phyloP scores from a whole-genome alignment of 495 filamentous ascomycete genomes.

The Penicillium manginii region DNA sequence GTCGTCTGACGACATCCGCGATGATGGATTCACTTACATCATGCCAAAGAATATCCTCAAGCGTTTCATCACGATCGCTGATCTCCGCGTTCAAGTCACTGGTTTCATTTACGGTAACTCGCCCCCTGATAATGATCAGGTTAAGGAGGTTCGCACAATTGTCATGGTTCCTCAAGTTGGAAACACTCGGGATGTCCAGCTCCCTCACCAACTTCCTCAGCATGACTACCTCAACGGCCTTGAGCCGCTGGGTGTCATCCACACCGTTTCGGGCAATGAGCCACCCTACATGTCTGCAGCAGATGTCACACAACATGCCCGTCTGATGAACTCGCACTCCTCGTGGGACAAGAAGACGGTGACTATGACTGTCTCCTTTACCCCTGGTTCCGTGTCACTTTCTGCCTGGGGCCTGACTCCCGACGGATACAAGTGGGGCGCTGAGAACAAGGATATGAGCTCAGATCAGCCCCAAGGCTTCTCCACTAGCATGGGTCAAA shows the following conservation, averaged over 20 bases:
- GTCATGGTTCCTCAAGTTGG: conserved; percentile 98
- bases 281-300: conserved; percentile 92
- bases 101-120: conserved; percentile 95
- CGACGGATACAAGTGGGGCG: conserved; percentile 94
- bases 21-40: conserved; percentile 87
- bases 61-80: conserved; percentile 97
- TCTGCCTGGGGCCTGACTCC: conserved; percentile 92
- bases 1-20: conserved; percentile 85
- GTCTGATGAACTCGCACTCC: conserved; percentile 79
- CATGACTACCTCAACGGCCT: conserved; percentile 87
- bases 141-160: conserved; percentile 96
- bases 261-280: conserved; percentile 94
- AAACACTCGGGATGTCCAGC: conserved; percentile 85
- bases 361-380: conserved; percentile 96
- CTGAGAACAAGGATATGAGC: conserved; percentile 88
- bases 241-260: conserved; percentile 94
- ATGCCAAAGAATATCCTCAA: conserved; percentile 99
- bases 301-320: conserved; percentile 92
- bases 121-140: conserved; percentile 89
- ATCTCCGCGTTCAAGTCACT: conserved; percentile 94
- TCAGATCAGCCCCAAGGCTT: conserved; percentile 95
- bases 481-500: conserved; percentile 88
- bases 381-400: conserved; percentile 95
- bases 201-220: conserved; percentile 90
- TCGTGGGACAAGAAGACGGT: conserved; percentile 95